A percentile compares a stretch with the other conserved stretches of the same genome.
Conservation (phyloP, 1,284 basidiomycete genomes). For the Lentinus polychrous region DNA sequence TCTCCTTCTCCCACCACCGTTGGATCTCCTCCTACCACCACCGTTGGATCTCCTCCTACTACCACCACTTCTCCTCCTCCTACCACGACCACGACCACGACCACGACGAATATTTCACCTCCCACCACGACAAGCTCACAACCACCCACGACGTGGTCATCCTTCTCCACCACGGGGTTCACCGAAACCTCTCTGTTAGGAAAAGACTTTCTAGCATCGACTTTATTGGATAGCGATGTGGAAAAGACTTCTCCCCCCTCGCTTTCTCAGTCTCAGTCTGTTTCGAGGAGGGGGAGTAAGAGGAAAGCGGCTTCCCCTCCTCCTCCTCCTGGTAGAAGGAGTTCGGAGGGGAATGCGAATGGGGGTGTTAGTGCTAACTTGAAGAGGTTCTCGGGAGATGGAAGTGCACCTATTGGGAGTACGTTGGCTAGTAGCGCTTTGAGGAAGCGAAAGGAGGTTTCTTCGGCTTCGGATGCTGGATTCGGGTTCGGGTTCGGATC, state of each 20-base stretch:
- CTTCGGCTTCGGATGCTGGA: too few relatives aligned
- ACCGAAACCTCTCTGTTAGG: slow-evolving; percentile 32
- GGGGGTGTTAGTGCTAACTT: too few relatives aligned
- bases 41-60: too few relatives aligned
- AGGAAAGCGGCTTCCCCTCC: slow-evolving; percentile 24
- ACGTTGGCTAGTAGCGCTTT: too few relatives aligned
- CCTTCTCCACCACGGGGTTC: slow-evolving; percentile 61
- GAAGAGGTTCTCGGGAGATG: too few relatives aligned
- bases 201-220: slow-evolving; percentile 42
- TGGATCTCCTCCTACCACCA: too few relatives aligned
- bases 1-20: too few relatives aligned
- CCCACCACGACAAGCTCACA: slow-evolving; percentile 8
- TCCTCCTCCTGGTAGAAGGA: slow-evolving; percentile 2
- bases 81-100: not conserved
- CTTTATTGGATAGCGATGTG: slow-evolving; percentile 51
- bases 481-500: too few relatives aligned
- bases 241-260: slow-evolving; percentile 46
- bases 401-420: too few relatives aligned
- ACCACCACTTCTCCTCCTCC: slow-evolving; percentile 3
- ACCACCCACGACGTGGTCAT: slow-evolving; percentile 30
- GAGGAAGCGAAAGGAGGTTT: too few relatives aligned
- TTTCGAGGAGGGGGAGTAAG: slow-evolving; percentile 20
- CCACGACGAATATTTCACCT: slow-evolving; percentile 9
- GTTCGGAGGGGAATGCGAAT: too few relatives aligned
- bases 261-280: not conserved